A percentile compares a stretch with the other conserved stretches of the same genome.
Evolutionary conservation across 2,329 filamentous ascomycete genomes (phyloP).

Genomic region (Fusarium sublunatum): DNA sequence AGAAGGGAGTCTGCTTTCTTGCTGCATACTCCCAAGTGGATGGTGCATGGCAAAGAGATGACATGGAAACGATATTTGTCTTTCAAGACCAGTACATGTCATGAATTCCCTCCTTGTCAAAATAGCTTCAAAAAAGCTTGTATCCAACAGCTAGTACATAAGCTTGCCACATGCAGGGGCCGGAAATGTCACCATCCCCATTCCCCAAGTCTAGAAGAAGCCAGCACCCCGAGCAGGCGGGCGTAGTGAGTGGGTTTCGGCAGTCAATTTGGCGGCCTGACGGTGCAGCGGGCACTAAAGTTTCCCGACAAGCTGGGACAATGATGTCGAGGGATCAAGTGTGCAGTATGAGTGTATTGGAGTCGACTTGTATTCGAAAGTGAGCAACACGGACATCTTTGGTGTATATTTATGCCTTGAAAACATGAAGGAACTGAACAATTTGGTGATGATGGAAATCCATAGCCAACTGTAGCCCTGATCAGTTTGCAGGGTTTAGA

Average conservation of each 20-base stretch:
- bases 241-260: conserved; percentile 28
- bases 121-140: conserved; percentile 5
- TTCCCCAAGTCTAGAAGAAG: conserved; percentile 16
- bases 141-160: conserved; percentile 1
- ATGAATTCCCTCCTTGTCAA: not conserved
- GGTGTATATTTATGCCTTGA: too few species aligned
- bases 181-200: conserved; percentile 25
- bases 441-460: too few species aligned
- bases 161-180: conserved; percentile 27
- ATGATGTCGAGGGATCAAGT: not conserved
- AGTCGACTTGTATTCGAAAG: too few species aligned
- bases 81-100: not conserved
- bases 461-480: too few species aligned
- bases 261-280: conserved; percentile 22
- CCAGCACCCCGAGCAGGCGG: conserved; percentile 17
- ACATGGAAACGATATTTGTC: not conserved
- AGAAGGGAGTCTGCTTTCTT: conserved; percentile 5
- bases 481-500: too few species aligned
- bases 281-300: conserved; percentile 5
- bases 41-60: too few species aligned
- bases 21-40: not conserved
- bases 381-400: too few species aligned
- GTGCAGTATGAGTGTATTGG: too few species aligned
- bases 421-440: too few species aligned
- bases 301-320: conserved; percentile 11